Percentiles rank a stretch among this genome's conserved stretches.
These are phyloP conservation scores for Mycena galericulata DNA, from an alignment of 768 basidiomycete species.

Conservation along the genomic window DNA sequence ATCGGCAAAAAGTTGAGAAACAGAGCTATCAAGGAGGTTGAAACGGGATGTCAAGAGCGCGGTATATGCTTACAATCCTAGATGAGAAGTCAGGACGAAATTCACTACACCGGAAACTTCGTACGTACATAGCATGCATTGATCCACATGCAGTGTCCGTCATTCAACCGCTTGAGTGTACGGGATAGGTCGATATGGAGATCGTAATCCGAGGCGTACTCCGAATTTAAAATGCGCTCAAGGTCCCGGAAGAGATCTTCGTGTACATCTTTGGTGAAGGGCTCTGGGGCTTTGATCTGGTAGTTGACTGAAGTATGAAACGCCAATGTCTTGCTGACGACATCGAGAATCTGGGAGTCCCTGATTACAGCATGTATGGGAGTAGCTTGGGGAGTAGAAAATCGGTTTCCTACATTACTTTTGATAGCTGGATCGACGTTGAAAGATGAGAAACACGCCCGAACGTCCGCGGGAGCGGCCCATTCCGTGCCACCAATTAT, in stretches of 20 bases:
- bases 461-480: slow-evolving; percentile 63
- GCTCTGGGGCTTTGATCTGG: slow-evolving; percentile 64
- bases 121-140: slow-evolving; percentile 66
- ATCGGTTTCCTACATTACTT: slow-evolving; percentile 56
- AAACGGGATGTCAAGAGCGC: background rate
- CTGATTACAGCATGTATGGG: too few relatives aligned
- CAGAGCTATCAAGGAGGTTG: slow-evolving; percentile 44
- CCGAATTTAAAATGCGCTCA: slow-evolving; percentile 55
- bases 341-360: slow-evolving; percentile 58
- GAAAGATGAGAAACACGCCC: slow-evolving; percentile 65
- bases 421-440: slow-evolving; percentile 60
- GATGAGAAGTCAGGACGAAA: background rate
- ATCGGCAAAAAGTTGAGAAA: slow-evolving; percentile 64
- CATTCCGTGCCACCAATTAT: slow-evolving; percentile 66
- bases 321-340: slow-evolving; percentile 67
- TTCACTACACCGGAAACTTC: slow-evolving; percentile 8
- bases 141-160: slow-evolving; percentile 70
- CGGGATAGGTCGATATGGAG: slow-evolving; percentile 67
- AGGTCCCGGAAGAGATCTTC: slow-evolving; percentile 67
- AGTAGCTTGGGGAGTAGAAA: background rate
- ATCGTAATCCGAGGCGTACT: slow-evolving; percentile 64
- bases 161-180: slow-evolving; percentile 67
- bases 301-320: slow-evolving; percentile 75
- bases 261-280: slow-evolving; percentile 66
- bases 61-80: slow-evolving; percentile 25